Evolutionary conservation across 768 basidiomycete genomes (phyloP).

Genomic region (Crepidotus variabilis): DNA sequence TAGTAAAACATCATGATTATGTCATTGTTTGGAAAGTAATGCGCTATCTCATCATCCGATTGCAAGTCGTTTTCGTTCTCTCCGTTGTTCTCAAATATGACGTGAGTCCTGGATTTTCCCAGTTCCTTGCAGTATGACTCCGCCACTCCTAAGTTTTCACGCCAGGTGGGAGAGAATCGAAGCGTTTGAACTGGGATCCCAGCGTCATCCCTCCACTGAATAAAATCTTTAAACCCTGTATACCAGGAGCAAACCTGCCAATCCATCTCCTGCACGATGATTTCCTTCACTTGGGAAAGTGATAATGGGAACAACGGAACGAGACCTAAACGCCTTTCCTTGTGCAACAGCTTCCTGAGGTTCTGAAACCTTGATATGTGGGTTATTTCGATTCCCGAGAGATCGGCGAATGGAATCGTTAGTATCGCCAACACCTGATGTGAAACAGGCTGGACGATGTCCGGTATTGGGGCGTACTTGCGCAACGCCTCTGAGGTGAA

Average conservation of each 20-base stretch:
- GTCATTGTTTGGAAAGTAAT: no score
- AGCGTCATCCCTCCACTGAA: no score
- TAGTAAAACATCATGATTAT: no score
- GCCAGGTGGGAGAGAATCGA: no score
- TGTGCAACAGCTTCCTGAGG: background rate
- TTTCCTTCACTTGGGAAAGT: background rate
- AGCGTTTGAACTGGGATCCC: no score
- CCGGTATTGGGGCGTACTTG: background rate
- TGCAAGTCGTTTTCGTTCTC: no score
- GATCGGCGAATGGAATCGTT: background rate
- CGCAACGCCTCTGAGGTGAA: background rate
- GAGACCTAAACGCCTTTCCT: background rate
- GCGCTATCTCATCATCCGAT: no score
- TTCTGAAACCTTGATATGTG: background rate
- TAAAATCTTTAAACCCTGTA: no score
- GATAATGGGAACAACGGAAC: background rate
- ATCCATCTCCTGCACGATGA: background rate
- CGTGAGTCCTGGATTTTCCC: no score
- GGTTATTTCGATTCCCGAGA: background rate
- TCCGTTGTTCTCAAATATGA: no score
- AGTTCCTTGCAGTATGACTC: no score
- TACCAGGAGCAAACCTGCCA: background rate
- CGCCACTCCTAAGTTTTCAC: no score
- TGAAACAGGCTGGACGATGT: background rate
- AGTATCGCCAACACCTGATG: background rate